Conservation (phyloP, 768 basidiomycete species). For the Lentinula edodes region DNA sequence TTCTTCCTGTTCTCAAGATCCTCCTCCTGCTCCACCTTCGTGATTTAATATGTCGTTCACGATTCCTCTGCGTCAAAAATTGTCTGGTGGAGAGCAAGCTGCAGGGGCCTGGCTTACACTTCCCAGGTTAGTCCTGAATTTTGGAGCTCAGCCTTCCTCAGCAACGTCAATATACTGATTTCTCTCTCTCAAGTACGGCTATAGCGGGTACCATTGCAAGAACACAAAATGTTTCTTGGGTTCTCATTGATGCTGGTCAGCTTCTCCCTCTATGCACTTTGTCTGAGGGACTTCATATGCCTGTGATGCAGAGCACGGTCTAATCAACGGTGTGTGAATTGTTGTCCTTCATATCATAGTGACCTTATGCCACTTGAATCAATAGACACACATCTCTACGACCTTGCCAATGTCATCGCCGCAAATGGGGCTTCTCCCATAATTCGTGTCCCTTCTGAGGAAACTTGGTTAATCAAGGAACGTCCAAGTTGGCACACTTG, state of each 20-base stretch:
- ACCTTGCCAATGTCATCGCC: conserved; percentile 26
- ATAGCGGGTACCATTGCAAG: conserved; percentile 15
- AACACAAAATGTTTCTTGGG: conserved; percentile 17
- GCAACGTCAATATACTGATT: neutral
- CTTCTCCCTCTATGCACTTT: neutral
- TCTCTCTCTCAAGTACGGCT: conserved; percentile 11
- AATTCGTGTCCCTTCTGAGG: conserved; percentile 45
- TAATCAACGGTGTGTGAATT: conserved; percentile 10
- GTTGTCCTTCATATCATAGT: neutral
- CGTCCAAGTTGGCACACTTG: neutral
- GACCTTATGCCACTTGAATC: neutral
- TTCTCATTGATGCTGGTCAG: conserved; percentile 17
- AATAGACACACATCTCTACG: conserved; percentile 17
- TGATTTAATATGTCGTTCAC: conserved; percentile 13
- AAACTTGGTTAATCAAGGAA: conserved; percentile 44
- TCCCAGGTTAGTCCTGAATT: conserved; percentile 10
- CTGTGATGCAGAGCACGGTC: conserved; percentile 8
- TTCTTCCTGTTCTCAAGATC: neutral
- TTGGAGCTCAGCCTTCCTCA: too few species aligned
- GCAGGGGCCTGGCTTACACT: conserved; percentile 19
- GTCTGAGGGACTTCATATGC: neutral
- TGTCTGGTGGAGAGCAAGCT: conserved; percentile 12
- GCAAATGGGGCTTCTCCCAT: conserved; percentile 35
- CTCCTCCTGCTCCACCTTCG: neutral
- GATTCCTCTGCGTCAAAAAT: conserved; percentile 16